These are phyloP conservation scores for Brassica balearica DNA, from an alignment of 441 rosid genomes.

Conservation along the genomic window DNA sequence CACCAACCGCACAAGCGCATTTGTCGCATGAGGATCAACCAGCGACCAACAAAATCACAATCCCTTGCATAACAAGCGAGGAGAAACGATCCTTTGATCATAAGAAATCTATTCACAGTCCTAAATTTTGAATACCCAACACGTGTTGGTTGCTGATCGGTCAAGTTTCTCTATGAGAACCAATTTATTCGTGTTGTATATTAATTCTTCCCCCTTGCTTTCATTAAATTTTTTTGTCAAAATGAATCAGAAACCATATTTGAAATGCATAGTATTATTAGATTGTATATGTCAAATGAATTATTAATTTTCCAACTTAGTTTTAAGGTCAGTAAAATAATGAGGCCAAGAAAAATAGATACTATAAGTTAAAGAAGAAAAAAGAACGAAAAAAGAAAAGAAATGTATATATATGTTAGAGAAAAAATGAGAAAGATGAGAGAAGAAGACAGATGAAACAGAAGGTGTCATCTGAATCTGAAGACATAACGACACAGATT, in stretches of 20 bases:
- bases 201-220: not conserved
- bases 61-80: not conserved
- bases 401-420: not conserved
- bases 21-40: not conserved
- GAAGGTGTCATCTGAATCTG: slow-evolving; percentile 44
- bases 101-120: slow-evolving; percentile 1
- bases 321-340: slow-evolving; percentile 1
- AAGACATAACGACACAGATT: slow-evolving; percentile 50
- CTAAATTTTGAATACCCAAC: not conserved
- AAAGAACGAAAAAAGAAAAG: not conserved
- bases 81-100: slow-evolving; percentile 7
- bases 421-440: too few relatives aligned
- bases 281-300: not conserved
- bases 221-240: not conserved
- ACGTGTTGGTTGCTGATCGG: not conserved
- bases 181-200: not conserved
- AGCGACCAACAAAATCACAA: slow-evolving; percentile 2
- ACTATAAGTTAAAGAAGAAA: not conserved
- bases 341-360: not conserved
- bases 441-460: slow-evolving; percentile 34
- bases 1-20: not conserved
- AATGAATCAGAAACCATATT: not conserved
- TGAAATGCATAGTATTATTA: not conserved
- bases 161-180: not conserved
- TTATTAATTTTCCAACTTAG: not conserved